Base-by-base conservation (phyloP, 257 asterid species). In the Datura wrightii region DNA sequence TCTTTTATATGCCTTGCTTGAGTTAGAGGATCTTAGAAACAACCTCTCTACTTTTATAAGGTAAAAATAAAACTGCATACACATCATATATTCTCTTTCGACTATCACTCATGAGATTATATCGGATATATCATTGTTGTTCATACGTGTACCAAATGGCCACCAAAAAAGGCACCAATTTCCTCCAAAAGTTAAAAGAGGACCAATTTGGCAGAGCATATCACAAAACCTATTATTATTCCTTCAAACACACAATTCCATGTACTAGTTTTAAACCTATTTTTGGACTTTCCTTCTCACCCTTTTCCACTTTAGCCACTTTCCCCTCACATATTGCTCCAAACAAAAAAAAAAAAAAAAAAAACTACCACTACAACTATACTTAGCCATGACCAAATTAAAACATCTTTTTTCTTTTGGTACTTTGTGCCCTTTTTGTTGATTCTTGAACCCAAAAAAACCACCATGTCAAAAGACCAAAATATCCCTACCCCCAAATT, bases 211-310 rank as follows among this genome's bases (percentile, higher is more conserved):
- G 84, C 87, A 82, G 83, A 84, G 88, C 89, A 90, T 56, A 18
- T 89, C 87, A 86, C 89, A 86, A 83, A 82, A 86, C 91, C 90
- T 84, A 89, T 89, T 93, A 92, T 91, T 93, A 92, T 91, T 93
- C 97, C 90, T 88, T 92, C 93, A 91, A 90, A 88, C 93, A 88
- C 97, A 85, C 89, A 88, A 82, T 85, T 91, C 95, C 98, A 93
- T 90, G 89, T 88, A 84, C 93, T 91, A 89, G 37, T 39, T 88
- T 92, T 88, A 86, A 84, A 87, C 85, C 88, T 86, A 85, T 84
- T 88, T 88, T 92, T 89, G 93, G 90, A 76, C 44, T 87, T 89
- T 93, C 83, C 88, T 34, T 50, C 60, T 60, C 36, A 66, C 78
- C 88, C 83, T 86, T 87, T 91, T 90, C 86, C 89, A 82, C 88